Evolutionary conservation across 2,329 filamentous ascomycete species (phyloP).

Genomic region (Nigrograna mackinnonii): DNA sequence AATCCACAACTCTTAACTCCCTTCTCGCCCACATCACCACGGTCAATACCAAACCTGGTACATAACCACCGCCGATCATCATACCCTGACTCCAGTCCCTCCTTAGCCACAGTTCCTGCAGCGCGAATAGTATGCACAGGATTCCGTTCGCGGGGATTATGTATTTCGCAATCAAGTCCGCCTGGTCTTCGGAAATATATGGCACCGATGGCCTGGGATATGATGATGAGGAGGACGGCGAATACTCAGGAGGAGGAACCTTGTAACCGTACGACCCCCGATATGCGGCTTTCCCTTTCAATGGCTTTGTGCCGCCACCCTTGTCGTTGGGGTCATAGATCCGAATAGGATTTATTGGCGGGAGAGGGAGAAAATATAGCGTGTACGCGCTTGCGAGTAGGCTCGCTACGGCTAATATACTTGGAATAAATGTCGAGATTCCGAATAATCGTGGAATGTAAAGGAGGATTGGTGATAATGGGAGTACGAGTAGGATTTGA

Average conservation of each 20-base stretch:
- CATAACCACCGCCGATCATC: conserved; percentile 39
- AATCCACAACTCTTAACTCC: conserved; percentile 70
- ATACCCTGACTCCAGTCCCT: conserved; percentile 29
- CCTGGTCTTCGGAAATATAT: conserved; percentile 20
- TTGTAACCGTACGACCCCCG: too few species aligned
- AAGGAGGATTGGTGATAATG: conserved; percentile 58
- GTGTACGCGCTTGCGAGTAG: conserved; percentile 66
- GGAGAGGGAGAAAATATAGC: conserved; percentile 59
- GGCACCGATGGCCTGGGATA: conserved; percentile 19
- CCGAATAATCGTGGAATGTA: conserved; percentile 57
- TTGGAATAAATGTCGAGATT: conserved; percentile 45
- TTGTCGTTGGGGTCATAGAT: neutral
- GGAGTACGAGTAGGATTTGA: conserved; percentile 61
- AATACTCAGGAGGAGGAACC: neutral
- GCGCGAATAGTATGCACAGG: conserved; percentile 56
- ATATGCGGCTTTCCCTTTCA: neutral
- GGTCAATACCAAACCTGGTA: conserved; percentile 59
- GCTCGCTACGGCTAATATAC: conserved; percentile 64
- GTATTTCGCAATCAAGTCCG: conserved; percentile 59
- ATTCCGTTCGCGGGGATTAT: conserved; percentile 64
- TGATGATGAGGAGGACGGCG: neutral
- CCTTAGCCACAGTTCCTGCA: conserved; percentile 34
- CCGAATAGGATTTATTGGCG: too few species aligned
- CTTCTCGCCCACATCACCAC: conserved; percentile 66
- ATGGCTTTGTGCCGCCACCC: conserved; percentile 1